These are phyloP conservation scores for Mycena epipterygia DNA, from an alignment of 768 basidiomycete genomes.

Conservation along the genomic window DNA sequence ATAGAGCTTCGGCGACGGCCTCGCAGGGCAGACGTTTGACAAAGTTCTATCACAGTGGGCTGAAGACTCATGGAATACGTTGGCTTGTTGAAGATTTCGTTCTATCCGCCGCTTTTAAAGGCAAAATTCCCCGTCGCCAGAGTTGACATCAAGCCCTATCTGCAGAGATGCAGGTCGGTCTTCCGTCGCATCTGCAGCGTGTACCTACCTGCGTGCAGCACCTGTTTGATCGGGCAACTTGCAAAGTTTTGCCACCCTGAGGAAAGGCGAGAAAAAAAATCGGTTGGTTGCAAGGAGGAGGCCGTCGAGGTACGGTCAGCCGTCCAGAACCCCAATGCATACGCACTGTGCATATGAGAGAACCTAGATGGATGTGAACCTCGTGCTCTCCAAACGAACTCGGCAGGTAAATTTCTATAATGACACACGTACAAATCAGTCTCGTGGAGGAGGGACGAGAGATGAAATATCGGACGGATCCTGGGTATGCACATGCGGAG, in stretches of 20 bases:
- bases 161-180: not conserved
- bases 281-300: not conserved
- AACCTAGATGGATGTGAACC: not conserved
- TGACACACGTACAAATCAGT: slow-evolving; percentile 10
- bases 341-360: not conserved
- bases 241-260: slow-evolving; percentile 1
- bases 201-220: not conserved
- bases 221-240: slow-evolving; percentile 26
- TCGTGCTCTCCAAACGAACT: not conserved
- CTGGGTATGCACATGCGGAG: slow-evolving; percentile 4
- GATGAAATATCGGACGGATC: slow-evolving; percentile 25
- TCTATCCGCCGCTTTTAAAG: slow-evolving; percentile 2
- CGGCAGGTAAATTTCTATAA: slow-evolving; percentile 1
- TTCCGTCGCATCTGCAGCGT: slow-evolving; percentile 17
- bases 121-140: slow-evolving; percentile 30
- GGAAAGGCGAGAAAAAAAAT: not conserved
- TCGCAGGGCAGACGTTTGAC: slow-evolving; percentile 48
- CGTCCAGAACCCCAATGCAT: too few species aligned
- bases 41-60: slow-evolving; percentile 52
- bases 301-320: not conserved
- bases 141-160: slow-evolving; percentile 1
- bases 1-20: slow-evolving; percentile 57
- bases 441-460: slow-evolving; percentile 13
- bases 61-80: slow-evolving; percentile 48
- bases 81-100: slow-evolving; percentile 18